Percentiles rank a stretch among this genome's conserved stretches.
Conservation (phyloP, 768 basidiomycete species). For the Dendrothele bispora region DNA sequence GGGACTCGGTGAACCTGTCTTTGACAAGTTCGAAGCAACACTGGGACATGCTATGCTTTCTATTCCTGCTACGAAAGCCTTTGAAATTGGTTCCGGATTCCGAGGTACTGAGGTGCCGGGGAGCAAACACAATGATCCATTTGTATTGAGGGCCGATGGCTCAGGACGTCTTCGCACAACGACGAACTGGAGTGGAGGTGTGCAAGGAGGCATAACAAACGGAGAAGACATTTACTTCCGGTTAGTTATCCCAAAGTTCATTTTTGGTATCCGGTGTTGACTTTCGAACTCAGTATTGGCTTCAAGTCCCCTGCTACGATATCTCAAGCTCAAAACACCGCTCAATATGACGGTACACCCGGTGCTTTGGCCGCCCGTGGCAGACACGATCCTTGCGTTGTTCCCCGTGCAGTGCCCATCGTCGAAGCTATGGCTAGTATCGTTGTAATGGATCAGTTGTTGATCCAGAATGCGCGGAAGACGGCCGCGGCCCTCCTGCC, state of each 20-base stretch:
- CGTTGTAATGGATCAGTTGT: conserved; percentile 91
- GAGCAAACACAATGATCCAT: conserved; percentile 90
- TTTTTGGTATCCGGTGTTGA: conserved; percentile 4
- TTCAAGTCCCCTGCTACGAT: conserved; percentile 99
- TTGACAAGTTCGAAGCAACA: conserved; percentile 97
- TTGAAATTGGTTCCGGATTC: conserved; percentile 98
- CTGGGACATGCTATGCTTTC: conserved; percentile 98
- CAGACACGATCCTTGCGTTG: conserved; percentile 96
- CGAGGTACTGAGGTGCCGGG: conserved; percentile 92
- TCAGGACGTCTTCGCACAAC: conserved; percentile 76
- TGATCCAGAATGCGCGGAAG: conserved; percentile 85
- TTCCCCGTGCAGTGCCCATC: conserved; percentile 95
- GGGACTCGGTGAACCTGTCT: conserved; percentile 95
- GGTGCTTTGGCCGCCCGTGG: conserved; percentile 90
- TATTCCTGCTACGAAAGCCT: conserved; percentile 97
- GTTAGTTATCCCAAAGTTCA: conserved; percentile 39
- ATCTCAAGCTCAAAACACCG: conserved; percentile 86
- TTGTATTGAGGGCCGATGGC: conserved; percentile 64
- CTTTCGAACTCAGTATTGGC: conserved; percentile 59
- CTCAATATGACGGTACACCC: conserved; percentile 88
- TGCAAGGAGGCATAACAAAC: conserved; percentile 98
- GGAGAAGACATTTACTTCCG: conserved; percentile 98
- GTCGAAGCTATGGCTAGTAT: conserved; percentile 97
- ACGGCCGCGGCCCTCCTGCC: conserved; percentile 79
- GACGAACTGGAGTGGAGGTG: conserved; percentile 96